Base-by-base conservation (phyloP, 2,329 filamentous ascomycete genomes). In the Paecilomyces variotii region DNA sequence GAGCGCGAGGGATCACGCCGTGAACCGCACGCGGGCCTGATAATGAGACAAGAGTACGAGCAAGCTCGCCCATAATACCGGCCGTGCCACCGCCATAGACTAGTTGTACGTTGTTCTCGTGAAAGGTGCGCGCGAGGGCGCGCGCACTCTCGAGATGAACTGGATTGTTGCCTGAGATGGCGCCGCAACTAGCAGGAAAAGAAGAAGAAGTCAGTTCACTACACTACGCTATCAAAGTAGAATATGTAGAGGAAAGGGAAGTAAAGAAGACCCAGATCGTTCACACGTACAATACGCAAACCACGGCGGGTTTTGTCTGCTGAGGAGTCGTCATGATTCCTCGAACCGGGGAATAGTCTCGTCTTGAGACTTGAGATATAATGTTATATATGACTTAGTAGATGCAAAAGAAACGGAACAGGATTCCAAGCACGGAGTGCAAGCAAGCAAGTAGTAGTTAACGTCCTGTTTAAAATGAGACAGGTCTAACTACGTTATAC, bases 81-180 rank as follows among this genome's bases (percentile, higher is more conserved):
- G 91, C 86, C 2, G 93, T 97, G 69, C 94, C 94, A 65, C 94
- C 94, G 65, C 94, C 94, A 75, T 97, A 99, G 63, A 97, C 91
- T 51, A 99, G 85, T 9, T 84, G 82, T 68, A 95, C 91, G 72
- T 90, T 86, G 69, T 89, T 83, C 55, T 83, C 81, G 71, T 91
- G 88, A 77, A 97, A 88, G 63, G 82, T 80, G 34, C 79, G 79
- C 57, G 88, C 93, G 12, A 97, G 85, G 30, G 84, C 77, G 45
- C 87, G 87, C 2, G 94, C 94, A 6, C 91, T 87, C 72, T 87
- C 85, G 68, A 95, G 76, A 74, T 97, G 90, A 3, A 81, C 82
- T 12, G 90, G 86, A 62, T 84, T 87, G 56, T 80, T 85, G 55
- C 94, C 94, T 14, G 82, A 74, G 7, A 85, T 87, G 56, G 94